A percentile compares a stretch with the other conserved stretches of the same genome.
These are phyloP conservation scores for Rhododendron vialii DNA, from an alignment of 148 eudicot species.

Conservation along the genomic window DNA sequence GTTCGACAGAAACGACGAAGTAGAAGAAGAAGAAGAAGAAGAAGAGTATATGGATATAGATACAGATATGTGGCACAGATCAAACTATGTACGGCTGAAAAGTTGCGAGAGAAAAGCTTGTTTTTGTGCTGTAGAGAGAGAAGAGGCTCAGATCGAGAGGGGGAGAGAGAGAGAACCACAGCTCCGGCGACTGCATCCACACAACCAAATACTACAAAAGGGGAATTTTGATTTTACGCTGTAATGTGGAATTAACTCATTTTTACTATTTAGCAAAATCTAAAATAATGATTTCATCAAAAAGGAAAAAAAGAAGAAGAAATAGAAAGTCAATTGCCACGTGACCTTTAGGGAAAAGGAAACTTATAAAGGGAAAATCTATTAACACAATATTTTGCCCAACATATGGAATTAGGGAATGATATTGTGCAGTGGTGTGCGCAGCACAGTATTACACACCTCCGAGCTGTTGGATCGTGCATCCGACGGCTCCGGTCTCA, in stretches of 20 bases:
- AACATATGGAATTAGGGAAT: background rate
- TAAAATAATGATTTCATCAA: background rate
- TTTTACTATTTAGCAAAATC: background rate
- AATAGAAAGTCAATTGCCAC: background rate
- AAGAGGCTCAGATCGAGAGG: conserved; percentile 3
- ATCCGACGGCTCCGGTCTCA: too few species aligned
- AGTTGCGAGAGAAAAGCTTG: background rate
- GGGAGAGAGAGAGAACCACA: conserved; percentile 3
- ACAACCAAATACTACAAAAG: background rate
- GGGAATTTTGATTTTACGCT: background rate
- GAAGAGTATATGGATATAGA: background rate
- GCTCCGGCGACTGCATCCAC: conserved; percentile 18
- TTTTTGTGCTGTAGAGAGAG: background rate
- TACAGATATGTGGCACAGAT: conserved; percentile 7
- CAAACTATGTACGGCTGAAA: background rate
- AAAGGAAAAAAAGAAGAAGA: background rate
- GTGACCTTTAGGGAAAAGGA: background rate
- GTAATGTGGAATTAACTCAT: background rate
- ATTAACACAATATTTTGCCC: background rate
- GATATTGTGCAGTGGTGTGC: too few species aligned
- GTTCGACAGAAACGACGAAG: background rate
- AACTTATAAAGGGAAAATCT: background rate
- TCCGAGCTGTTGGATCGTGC: fast-evolving
- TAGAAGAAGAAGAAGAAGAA: background rate
- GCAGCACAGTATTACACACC: fast-evolving